These are phyloP conservation scores for Chrysophaeum taylorii DNA, from an alignment of 352 stramenopile genomes.

Conservation along the genomic window DNA sequence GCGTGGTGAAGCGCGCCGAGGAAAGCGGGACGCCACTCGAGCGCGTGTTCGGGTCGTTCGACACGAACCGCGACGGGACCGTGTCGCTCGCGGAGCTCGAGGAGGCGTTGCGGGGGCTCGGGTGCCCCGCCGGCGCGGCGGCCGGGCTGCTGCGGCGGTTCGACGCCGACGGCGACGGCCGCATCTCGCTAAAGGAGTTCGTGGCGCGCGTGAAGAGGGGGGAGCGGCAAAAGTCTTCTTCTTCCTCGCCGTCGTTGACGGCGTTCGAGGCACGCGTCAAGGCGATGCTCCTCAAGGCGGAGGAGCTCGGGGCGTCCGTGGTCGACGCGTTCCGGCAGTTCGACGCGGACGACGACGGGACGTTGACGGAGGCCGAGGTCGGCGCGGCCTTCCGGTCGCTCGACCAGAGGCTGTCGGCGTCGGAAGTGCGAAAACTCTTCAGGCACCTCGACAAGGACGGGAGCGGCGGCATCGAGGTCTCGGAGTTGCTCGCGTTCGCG, in stretches of 20 bases:
- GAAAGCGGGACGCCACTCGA: conserved; percentile 15
- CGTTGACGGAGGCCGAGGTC: conserved; percentile 13
- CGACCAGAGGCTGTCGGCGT: conserved; percentile 1
- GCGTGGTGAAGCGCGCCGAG: conserved; percentile 23
- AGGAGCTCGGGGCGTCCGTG: conserved; percentile 32
- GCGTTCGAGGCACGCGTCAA: conserved; percentile 15
- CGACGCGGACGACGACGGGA: conserved; percentile 18
- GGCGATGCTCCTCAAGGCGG: conserved; percentile 33
- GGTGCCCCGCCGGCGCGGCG: conserved; percentile 20
- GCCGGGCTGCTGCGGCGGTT: conserved; percentile 28
- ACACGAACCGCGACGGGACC: conserved; percentile 13
- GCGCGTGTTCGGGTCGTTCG: conserved; percentile 19
- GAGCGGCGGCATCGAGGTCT: neutral
- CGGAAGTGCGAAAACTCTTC: conserved; percentile 21
- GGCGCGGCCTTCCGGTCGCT: conserved; percentile 11
- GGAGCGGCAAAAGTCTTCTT: no score
- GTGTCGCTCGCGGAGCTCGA: conserved; percentile 23
- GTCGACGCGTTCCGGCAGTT: conserved; percentile 32
- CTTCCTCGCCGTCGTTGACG: neutral
- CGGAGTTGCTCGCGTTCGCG: conserved; percentile 17
- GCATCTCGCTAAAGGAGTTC: conserved; percentile 29
- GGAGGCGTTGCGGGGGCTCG: conserved; percentile 19
- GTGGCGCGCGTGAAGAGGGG: conserved; percentile 9
- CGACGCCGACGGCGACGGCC: conserved; percentile 30
- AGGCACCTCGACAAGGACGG: conserved; percentile 11